Conservation (phyloP, 805 yeast genomes). For the Lipomyces sp. region DNA sequence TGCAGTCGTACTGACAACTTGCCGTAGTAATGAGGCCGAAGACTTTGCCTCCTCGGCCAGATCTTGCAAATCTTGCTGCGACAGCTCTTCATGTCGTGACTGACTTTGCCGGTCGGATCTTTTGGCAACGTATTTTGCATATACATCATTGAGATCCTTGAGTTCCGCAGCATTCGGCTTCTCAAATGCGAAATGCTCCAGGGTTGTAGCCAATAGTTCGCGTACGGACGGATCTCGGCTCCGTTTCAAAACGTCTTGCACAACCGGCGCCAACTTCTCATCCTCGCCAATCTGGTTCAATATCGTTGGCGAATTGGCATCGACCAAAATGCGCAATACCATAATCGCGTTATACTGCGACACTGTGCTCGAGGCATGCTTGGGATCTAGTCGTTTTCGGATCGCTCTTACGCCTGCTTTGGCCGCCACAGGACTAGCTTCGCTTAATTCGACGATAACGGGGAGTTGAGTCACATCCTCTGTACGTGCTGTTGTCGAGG, state of each 20-base stretch:
- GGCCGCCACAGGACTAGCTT: slow-evolving; percentile 33
- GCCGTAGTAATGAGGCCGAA: slow-evolving; percentile 26
- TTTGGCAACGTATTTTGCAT: neutral
- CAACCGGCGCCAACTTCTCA: slow-evolving; percentile 17
- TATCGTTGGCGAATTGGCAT: slow-evolving; percentile 25
- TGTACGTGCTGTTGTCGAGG: neutral
- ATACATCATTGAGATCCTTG: slow-evolving; percentile 4
- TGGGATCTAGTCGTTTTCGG: slow-evolving; percentile 30
- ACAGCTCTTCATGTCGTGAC: neutral
- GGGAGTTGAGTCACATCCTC: slow-evolving; percentile 32
- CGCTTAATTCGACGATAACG: slow-evolving; percentile 33
- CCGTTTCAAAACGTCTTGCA: slow-evolving; percentile 11
- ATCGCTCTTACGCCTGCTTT: slow-evolving; percentile 24
- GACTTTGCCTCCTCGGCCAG: slow-evolving; percentile 24
- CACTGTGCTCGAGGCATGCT: slow-evolving; percentile 7
- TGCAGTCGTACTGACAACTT: slow-evolving; percentile 22
- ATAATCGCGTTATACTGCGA: slow-evolving; percentile 31
- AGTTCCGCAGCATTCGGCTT: slow-evolving; percentile 8
- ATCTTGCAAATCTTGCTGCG: slow-evolving; percentile 8
- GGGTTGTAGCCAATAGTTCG: slow-evolving; percentile 11
- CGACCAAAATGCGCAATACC: slow-evolving; percentile 26
- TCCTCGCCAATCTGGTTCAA: slow-evolving; percentile 20
- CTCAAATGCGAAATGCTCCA: slow-evolving; percentile 9
- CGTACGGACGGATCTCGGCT: slow-evolving; percentile 23
- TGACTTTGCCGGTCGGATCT: neutral